phyloP scores from a whole-genome alignment of 2,329 filamentous ascomycete species.

The Thelonectria rubi region DNA sequence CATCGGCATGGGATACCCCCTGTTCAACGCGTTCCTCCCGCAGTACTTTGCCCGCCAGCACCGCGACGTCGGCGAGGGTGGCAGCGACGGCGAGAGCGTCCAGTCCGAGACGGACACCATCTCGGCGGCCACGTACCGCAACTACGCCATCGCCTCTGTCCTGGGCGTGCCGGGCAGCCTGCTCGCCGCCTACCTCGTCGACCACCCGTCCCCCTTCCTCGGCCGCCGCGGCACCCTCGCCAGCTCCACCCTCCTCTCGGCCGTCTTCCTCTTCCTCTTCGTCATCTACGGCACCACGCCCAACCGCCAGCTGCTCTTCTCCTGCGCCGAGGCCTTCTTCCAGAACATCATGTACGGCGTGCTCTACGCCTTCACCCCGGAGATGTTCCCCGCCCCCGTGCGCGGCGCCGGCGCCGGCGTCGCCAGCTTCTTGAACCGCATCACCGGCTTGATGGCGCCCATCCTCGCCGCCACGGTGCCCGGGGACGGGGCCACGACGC shows the following conservation, averaged over 20 bases:
- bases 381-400: constrained; percentile 78
- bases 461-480: constrained; percentile 71
- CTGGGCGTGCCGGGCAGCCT: constrained; percentile 81
- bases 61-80: constrained; percentile 42
- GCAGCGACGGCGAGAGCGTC: constrained; percentile 36
- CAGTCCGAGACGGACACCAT: constrained; percentile 49
- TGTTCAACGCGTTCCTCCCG: constrained; percentile 92
- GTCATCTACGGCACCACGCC: constrained; percentile 66
- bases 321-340: constrained; percentile 74
- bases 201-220: constrained; percentile 67
- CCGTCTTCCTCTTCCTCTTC: constrained; percentile 74
- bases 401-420: constrained; percentile 78
- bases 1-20: constrained; percentile 86
- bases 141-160: constrained; percentile 82
- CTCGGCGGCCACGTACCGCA: constrained; percentile 71
- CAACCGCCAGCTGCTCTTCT: constrained; percentile 69
- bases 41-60: constrained; percentile 76
- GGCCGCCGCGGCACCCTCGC: constrained; percentile 79
- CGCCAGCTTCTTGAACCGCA: constrained; percentile 74
- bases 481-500: constrained; percentile 64
- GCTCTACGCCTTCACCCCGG: constrained; percentile 79
- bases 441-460: constrained; percentile 74
- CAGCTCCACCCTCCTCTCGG: constrained; percentile 71
- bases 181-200: constrained; percentile 76
- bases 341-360: constrained; percentile 83